Evolutionary conservation across 1,139 yeast genomes (phyloP).

Genomic region (Tardiomyces blankii): DNA sequence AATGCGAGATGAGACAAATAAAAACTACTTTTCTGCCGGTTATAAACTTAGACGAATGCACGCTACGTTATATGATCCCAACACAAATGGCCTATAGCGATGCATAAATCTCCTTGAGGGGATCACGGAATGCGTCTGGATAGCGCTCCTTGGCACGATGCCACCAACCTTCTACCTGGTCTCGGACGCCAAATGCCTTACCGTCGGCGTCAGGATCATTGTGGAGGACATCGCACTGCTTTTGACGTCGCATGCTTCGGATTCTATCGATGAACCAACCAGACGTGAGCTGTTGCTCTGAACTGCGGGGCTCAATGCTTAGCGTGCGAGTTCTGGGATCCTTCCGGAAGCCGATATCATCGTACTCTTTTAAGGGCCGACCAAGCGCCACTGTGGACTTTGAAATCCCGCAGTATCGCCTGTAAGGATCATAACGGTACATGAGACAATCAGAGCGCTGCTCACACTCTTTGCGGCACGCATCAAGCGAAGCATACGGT

Average conservation of each 20-base stretch:
- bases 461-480: slow-evolving; percentile 2
- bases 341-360: slow-evolving; percentile 4
- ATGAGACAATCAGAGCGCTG: not conserved
- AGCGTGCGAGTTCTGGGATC: slow-evolving; percentile 16
- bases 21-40: too few relatives aligned
- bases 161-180: slow-evolving; percentile 25
- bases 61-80: too few relatives aligned
- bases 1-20: too few relatives aligned
- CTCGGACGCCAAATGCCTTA: slow-evolving; percentile 13
- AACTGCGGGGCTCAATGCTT: slow-evolving; percentile 16
- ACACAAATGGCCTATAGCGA: too few relatives aligned
- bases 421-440: slow-evolving; percentile 9
- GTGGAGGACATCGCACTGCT: slow-evolving; percentile 5
- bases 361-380: slow-evolving; percentile 13
- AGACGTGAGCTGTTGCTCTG: slow-evolving; percentile 13
- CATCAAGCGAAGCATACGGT: slow-evolving; percentile 20
- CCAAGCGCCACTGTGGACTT: slow-evolving; percentile 18
- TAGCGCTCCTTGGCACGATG: slow-evolving; percentile 13
- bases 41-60: too few relatives aligned
- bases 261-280: not conserved
- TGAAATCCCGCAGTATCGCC: slow-evolving; percentile 21
- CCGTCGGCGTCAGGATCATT: slow-evolving; percentile 15
- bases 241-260: not conserved
- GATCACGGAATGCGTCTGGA: slow-evolving; percentile 2
- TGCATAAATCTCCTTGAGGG: not conserved